Evolutionary conservation across 2,329 filamentous ascomycete species (phyloP).

Genomic region (Exophiala spinifera): DNA sequence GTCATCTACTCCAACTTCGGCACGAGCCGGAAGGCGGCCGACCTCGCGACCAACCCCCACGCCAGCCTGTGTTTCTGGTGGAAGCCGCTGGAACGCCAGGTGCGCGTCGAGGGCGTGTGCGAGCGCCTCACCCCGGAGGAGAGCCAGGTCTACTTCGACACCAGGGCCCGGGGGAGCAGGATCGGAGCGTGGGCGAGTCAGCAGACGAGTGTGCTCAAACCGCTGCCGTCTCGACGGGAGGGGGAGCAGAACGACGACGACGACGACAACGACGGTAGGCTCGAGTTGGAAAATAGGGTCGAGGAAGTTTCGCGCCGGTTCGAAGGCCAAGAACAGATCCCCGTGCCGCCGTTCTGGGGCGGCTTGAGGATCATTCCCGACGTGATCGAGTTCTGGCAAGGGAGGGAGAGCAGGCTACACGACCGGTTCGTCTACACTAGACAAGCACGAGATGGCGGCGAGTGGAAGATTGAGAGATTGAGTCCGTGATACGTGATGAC

Average conservation of each 20-base stretch:
- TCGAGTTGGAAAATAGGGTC: conserved; percentile 73
- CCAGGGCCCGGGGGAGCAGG: conserved; percentile 71
- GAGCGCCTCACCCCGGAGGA: conserved; percentile 67
- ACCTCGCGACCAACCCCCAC: conserved; percentile 70
- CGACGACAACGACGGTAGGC: conserved; percentile 63
- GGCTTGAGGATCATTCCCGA: conserved; percentile 82
- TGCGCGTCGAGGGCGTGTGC: conserved; percentile 77
- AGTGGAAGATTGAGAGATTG: conserved; percentile 28
- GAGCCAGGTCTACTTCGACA: conserved; percentile 65
- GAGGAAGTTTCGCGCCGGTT: conserved; percentile 73
- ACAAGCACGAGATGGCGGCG: conserved; percentile 44
- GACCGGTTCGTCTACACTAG: conserved; percentile 86
- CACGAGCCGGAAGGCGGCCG: conserved; percentile 65
- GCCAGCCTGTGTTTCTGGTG: conserved; percentile 89
- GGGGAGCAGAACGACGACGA: conserved; percentile 31
- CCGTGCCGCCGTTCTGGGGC: conserved; percentile 92
- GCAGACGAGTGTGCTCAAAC: conserved; percentile 73
- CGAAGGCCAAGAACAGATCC: conserved; percentile 72
- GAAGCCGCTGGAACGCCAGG: conserved; percentile 80
- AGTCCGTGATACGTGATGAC: conserved; percentile 28
- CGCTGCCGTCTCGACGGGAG: too few relatives aligned
- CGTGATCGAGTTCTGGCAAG: conserved; percentile 94
- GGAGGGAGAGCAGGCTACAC: conserved; percentile 81
- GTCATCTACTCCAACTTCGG: conserved; percentile 93
- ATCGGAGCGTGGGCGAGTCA: conserved; percentile 91